Base-by-base conservation (phyloP, 2,329 filamentous ascomycete species). In the Aspergillus melleus region DNA sequence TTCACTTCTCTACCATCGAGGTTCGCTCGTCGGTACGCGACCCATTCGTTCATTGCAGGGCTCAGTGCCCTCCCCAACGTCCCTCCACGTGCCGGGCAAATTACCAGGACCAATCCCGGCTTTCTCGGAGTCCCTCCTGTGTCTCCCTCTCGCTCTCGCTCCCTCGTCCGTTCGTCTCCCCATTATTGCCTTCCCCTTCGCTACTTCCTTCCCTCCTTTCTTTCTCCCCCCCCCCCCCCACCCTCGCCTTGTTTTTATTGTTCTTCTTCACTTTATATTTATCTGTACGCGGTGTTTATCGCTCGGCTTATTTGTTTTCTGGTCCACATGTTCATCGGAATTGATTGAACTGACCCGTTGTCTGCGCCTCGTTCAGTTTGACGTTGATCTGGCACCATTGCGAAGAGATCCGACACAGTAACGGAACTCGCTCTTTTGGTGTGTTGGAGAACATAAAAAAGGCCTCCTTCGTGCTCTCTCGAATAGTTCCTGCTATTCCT, bases 401-500 rank as follows among this genome's bases (percentile, higher is more conserved):
- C 24, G 44, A 20, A 16, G 19, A 47, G 19, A 6, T 12, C 20
- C 44, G 19, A 24, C 24, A 12, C 19, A 24, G 12, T 47, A 47
- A 47, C 44, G 12, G 3, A 20, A 47, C 0, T 47, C 19, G 22
- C 44, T 20, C 19, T 12, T 16, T 47, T 47, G 8, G 11, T 42
- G 14, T 42, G 36, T 42, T 6, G 14, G 3, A n/a, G 8, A 42
- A 42, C 5, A 42, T 6, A 16, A n/a, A n/a, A 39, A n/a, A n/a
- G 10, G 11, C 32, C 11, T 14, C 14, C 5, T 36, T 14, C 32
- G 32, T 3, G 4, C 32, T 12, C 12, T 36, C 11, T 36, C 32
- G 12, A n/a, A 75, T 55, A 29, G 55, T 61, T 30, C 58, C 57
- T 61, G 50, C 54, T 57, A 39, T 47, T 24, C 19, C 46, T 32